Evolutionary conservation across 352 stramenopile species (phyloP).

Genomic region (Pythium dissotocum): DNA sequence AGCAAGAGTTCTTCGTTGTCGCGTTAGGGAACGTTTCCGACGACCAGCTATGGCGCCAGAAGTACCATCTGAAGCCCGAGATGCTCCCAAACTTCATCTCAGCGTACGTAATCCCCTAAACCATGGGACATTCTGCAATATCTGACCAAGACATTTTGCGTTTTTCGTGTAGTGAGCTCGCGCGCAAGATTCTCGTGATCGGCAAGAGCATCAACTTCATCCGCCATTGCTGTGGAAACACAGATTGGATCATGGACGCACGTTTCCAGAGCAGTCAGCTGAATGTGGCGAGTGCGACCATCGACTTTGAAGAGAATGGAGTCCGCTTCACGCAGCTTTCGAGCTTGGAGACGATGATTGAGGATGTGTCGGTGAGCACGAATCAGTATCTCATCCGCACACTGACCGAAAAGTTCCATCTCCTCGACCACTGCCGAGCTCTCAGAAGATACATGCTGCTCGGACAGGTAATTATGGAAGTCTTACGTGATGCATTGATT

Average conservation of each 20-base stretch:
- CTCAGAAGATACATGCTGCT: slow-evolving; percentile 98
- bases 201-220: slow-evolving; percentile 99
- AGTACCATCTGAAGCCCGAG: slow-evolving; percentile 81
- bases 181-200: slow-evolving; percentile 93
- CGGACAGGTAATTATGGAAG: slow-evolving; percentile 81
- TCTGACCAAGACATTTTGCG: background rate
- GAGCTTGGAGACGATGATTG: slow-evolving; percentile 76
- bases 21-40: slow-evolving; percentile 68
- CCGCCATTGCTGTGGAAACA: slow-evolving; percentile 92
- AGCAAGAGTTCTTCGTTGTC: slow-evolving; percentile 90
- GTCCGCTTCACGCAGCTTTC: slow-evolving; percentile 72
- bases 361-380: slow-evolving; percentile 73
- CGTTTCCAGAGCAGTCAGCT: slow-evolving; percentile 35
- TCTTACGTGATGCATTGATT: background rate
- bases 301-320: slow-evolving; percentile 57
- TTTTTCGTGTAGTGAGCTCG: slow-evolving; percentile 73
- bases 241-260: slow-evolving; percentile 77
- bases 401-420: slow-evolving; percentile 91
- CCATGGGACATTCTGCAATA: background rate
- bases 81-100: slow-evolving; percentile 90
- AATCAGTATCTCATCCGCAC: slow-evolving; percentile 92
- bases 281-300: slow-evolving; percentile 33
- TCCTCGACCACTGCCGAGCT: slow-evolving; percentile 94
- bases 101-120: slow-evolving; percentile 37
- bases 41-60: slow-evolving; percentile 84